A percentile compares a stretch with the other conserved stretches of the same genome.
Conservation (phyloP, 208 protist species). For the Leishmania major region DNA sequence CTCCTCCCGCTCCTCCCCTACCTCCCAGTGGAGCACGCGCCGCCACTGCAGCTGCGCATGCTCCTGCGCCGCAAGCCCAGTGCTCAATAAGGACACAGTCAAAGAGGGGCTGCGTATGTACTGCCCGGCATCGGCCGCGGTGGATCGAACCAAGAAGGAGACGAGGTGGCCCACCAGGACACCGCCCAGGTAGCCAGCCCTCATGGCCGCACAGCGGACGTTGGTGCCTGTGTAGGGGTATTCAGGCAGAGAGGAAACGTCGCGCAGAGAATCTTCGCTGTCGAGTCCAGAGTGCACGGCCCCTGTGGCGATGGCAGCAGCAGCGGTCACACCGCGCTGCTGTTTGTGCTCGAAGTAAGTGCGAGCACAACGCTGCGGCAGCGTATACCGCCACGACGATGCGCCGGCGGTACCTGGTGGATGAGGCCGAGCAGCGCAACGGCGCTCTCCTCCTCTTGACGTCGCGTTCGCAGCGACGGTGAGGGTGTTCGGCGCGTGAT, state of each 20-base stretch:
- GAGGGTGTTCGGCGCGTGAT: background rate
- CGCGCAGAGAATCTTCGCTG: background rate
- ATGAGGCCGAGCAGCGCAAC: background rate
- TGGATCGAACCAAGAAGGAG: constrained; percentile 12
- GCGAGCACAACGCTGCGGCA: background rate
- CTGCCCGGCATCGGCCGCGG: background rate
- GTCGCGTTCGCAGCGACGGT: background rate
- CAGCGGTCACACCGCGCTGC: background rate
- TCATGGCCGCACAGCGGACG: background rate
- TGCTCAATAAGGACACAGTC: background rate
- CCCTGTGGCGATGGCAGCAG: background rate
- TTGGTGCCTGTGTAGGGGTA: constrained; percentile 13
- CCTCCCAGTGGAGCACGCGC: constrained; percentile 21
- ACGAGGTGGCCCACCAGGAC: constrained; percentile 20
- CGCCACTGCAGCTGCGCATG: background rate
- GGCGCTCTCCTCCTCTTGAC: background rate
- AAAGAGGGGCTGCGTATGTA: background rate
- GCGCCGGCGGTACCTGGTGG: background rate
- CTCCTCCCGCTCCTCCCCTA: constrained; percentile 4
- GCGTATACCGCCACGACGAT: background rate
- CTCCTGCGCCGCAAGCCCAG: background rate
- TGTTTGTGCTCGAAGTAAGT: background rate
- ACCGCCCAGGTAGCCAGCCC: constrained; percentile 9
- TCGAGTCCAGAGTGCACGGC: background rate
- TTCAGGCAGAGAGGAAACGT: background rate